These are phyloP conservation scores for Zizania palustris DNA, from an alignment of 202 grass and related monocot species.

Conservation along the genomic window DNA sequence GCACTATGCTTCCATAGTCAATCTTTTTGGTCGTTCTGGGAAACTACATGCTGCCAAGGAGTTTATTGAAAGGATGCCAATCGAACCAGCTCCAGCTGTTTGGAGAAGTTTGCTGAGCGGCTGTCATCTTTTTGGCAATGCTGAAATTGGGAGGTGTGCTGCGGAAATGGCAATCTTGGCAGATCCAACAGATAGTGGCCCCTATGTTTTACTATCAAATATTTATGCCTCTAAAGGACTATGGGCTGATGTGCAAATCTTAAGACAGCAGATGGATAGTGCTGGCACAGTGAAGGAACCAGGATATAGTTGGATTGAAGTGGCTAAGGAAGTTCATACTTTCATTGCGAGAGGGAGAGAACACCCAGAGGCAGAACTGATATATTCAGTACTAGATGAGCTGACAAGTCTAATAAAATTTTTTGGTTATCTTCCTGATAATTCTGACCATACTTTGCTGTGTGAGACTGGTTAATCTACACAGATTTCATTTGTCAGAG, in stretches of 20 bases:
- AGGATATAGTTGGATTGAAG: slow-evolving; percentile 81
- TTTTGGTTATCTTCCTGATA: slow-evolving; percentile 48
- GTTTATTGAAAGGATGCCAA: slow-evolving; percentile 82
- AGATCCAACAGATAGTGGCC: slow-evolving; percentile 61
- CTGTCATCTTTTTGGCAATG: slow-evolving; percentile 64
- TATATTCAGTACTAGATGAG: slow-evolving; percentile 56
- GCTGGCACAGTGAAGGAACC: slow-evolving; percentile 57
- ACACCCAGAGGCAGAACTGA: slow-evolving; percentile 47
- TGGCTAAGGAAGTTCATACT: slow-evolving; percentile 57
- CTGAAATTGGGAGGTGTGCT: slow-evolving; percentile 69
- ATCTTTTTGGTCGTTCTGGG: slow-evolving; percentile 62
- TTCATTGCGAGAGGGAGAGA: slow-evolving; percentile 57
- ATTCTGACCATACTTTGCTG: slow-evolving; percentile 34
- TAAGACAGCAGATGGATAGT: slow-evolving; percentile 58
- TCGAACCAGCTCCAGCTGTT: slow-evolving; percentile 57
- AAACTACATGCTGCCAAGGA: slow-evolving; percentile 67
- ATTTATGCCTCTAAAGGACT: slow-evolving; percentile 80
- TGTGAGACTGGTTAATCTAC: slow-evolving; percentile 41
- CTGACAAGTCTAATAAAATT: slow-evolving; percentile 51
- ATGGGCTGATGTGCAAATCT: slow-evolving; percentile 67
- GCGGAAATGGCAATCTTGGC: slow-evolving; percentile 62
- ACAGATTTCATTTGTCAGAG: slow-evolving; percentile 59
- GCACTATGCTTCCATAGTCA: slow-evolving; percentile 85
- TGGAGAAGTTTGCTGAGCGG: slow-evolving; percentile 81
- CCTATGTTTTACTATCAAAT: slow-evolving; percentile 74